Evolutionary conservation across 345 rosid genomes (phyloP).

Genomic region (Toxicodendron radicans): DNA sequence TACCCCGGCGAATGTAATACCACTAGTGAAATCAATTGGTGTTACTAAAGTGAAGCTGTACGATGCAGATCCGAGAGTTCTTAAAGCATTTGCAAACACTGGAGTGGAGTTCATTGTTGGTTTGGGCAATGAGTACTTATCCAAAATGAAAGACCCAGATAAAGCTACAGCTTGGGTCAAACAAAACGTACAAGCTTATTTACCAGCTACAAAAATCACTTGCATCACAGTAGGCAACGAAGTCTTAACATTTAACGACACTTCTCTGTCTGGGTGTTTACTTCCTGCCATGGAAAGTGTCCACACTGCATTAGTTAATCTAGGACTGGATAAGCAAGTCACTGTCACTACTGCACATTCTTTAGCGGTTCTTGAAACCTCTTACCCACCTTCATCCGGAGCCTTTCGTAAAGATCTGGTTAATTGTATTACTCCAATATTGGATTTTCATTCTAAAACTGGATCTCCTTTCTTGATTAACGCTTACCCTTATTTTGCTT

Average conservation of each 20-base stretch:
- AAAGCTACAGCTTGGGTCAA: conserved; percentile 70
- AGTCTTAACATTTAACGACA: conserved; percentile 70
- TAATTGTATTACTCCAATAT: conserved; percentile 44
- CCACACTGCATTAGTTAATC: conserved; percentile 62
- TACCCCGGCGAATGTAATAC: conserved; percentile 63
- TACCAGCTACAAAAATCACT: conserved; percentile 84
- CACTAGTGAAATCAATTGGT: conserved; percentile 82
- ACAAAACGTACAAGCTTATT: conserved; percentile 59
- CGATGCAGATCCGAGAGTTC: conserved; percentile 78
- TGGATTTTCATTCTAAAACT: conserved; percentile 63
- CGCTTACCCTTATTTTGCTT: conserved; percentile 94
- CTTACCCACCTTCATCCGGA: conserved; percentile 91
- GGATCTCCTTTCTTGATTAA: conserved; percentile 83
- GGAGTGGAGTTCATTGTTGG: conserved; percentile 79
- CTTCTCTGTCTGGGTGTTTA: conserved; percentile 49
- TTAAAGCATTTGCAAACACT: conserved; percentile 72
- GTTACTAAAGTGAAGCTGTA: conserved; percentile 81
- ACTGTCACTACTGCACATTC: conserved; percentile 83
- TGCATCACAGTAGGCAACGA: conserved; percentile 91
- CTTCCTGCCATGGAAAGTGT: conserved; percentile 84
- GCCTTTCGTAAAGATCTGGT: conserved; percentile 66
- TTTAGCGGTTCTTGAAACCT: conserved; percentile 58
- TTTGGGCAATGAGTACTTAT: conserved; percentile 66
- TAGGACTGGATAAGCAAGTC: conserved; percentile 65
- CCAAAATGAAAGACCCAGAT: conserved; percentile 59